These are phyloP conservation scores for Agaricus sinodeliciosus DNA, from an alignment of 768 basidiomycete genomes.

Conservation along the genomic window DNA sequence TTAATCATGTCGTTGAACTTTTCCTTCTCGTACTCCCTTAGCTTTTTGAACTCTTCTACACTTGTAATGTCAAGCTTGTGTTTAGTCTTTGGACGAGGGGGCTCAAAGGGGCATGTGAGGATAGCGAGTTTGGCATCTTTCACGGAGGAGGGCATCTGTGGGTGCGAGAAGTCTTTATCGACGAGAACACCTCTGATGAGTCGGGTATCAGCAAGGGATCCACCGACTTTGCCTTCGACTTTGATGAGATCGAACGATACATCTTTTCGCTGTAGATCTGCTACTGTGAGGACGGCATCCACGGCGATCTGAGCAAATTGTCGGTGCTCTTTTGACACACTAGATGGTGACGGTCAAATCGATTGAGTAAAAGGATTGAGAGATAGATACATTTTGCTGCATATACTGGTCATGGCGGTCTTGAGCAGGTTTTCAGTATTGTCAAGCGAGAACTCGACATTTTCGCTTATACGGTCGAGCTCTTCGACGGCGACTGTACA, in stretches of 20 bases:
- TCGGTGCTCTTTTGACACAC: slow-evolving; percentile 92
- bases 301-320: slow-evolving; percentile 98
- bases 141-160: slow-evolving; percentile 91
- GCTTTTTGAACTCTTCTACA: slow-evolving; percentile 94
- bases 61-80: slow-evolving; percentile 96
- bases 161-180: slow-evolving; percentile 99
- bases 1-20: slow-evolving; percentile 98
- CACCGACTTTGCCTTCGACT: slow-evolving; percentile 98
- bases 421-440: slow-evolving; percentile 87
- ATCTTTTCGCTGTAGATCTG: slow-evolving; percentile 90
- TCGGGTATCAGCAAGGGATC: slow-evolving; percentile 89
- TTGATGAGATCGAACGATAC: slow-evolving; percentile 98
- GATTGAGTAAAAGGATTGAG: background rate
- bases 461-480: slow-evolving; percentile 87
- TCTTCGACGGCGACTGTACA: slow-evolving; percentile 87
- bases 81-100: slow-evolving; percentile 98
- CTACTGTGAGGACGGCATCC: slow-evolving; percentile 91
- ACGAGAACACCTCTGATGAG: slow-evolving; percentile 97
- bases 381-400: slow-evolving; percentile 88
- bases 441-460: slow-evolving; percentile 73
- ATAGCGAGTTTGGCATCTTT: slow-evolving; percentile 91
- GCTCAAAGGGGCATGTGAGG: slow-evolving; percentile 98
- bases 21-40: slow-evolving; percentile 91
- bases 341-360: slow-evolving; percentile 23
- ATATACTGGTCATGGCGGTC: slow-evolving; percentile 92